phyloP scores from a whole-genome alignment of 768 basidiomycete species.

The Leccinum uliginosum region DNA sequence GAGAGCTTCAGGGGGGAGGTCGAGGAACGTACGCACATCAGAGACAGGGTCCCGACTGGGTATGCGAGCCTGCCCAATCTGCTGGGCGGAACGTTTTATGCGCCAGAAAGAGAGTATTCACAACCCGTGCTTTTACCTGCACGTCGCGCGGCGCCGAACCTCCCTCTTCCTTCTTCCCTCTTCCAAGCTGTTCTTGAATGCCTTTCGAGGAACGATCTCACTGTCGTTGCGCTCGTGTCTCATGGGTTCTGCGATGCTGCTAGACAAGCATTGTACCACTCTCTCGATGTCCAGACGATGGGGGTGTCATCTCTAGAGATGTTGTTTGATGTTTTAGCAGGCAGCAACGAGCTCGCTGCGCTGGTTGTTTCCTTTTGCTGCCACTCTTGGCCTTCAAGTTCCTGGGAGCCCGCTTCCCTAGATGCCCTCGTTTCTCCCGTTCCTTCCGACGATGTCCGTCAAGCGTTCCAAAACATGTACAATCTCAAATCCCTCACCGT shows the following conservation, averaged over 20 bases:
- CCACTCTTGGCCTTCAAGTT: conserved; percentile 17
- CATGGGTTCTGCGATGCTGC: conserved; percentile 17
- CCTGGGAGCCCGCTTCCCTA: conserved; percentile 4
- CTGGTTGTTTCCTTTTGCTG: conserved; percentile 23
- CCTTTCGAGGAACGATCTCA: conserved; percentile 17
- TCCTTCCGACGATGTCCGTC: conserved; percentile 18
- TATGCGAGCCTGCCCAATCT: conserved; percentile 20
- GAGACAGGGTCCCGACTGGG: neutral
- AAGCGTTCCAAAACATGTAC: conserved; percentile 27
- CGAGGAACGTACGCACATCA: neutral
- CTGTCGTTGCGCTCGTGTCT: conserved; percentile 22
- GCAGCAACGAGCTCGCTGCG: conserved; percentile 18
- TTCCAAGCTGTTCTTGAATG: conserved; percentile 19
- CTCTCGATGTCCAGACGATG: conserved; percentile 17
- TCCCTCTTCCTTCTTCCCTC: conserved; percentile 17
- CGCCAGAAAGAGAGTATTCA: neutral
- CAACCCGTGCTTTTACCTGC: neutral
- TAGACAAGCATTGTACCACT: conserved; percentile 21
- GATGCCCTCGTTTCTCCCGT: conserved; percentile 6
- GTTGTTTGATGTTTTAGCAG: conserved; percentile 20
- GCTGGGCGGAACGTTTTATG: conserved; percentile 10
- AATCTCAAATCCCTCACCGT: conserved; percentile 27
- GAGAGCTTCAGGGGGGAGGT: conserved; percentile 1
- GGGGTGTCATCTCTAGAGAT: conserved; percentile 10
- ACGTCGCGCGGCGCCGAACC: neutral